Conservation (phyloP, 495 filamentous ascomycete species). For the Daldinia vernicosa region DNA sequence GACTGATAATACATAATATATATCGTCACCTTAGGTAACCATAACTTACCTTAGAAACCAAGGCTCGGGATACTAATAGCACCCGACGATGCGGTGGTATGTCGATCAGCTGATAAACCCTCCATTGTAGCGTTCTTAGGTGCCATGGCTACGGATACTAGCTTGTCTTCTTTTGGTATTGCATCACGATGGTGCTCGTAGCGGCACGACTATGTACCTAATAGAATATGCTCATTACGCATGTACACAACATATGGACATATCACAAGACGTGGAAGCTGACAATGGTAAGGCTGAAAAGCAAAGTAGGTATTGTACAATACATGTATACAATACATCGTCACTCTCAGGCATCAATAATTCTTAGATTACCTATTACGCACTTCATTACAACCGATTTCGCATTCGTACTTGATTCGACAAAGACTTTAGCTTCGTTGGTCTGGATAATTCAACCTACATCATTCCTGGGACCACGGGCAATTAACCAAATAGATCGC, state of each 20-base stretch:
- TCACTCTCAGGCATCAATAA: too few species aligned
- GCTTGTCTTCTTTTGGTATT: conserved; percentile 26
- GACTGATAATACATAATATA: conserved; percentile 15
- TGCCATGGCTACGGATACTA: conserved; percentile 16
- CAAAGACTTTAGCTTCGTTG: not conserved
- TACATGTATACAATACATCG: not conserved
- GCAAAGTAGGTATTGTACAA: not conserved
- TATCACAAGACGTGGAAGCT: conserved; percentile 18
- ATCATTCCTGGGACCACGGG: not conserved
- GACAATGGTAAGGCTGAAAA: conserved; percentile 36
- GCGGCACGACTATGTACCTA: conserved; percentile 7
- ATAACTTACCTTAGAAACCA: not conserved
- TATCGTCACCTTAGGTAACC: conserved; percentile 18
- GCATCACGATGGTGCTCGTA: conserved; percentile 14
- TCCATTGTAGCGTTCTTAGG: conserved; percentile 1
- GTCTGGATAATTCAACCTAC: not conserved
- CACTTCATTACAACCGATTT: not conserved
- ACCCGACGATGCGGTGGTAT: conserved; percentile 22
- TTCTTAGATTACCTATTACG: not conserved
- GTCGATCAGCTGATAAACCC: conserved; percentile 36
- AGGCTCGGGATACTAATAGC: conserved; percentile 17
- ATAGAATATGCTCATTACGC: not conserved
- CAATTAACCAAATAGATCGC: conserved; percentile 1
- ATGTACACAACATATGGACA: conserved; percentile 11
- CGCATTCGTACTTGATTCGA: not conserved